Evolutionary conservation across 1,284 basidiomycete genomes (phyloP).

Genomic region (Violaceomyces palustris): DNA sequence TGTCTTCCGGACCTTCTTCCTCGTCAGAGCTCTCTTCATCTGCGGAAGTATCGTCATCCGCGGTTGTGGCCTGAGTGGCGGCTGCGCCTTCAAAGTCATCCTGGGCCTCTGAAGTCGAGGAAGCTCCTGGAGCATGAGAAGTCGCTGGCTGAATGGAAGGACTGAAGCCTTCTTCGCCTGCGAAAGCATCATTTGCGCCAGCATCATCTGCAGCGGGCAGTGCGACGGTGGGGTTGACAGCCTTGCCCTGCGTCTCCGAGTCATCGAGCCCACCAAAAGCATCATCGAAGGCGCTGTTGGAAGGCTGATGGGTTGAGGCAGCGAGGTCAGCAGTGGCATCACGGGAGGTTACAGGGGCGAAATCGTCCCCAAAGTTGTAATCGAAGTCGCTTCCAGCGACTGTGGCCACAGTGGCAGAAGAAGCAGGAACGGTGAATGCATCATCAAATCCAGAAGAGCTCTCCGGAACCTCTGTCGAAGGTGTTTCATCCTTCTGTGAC

Average conservation of each 20-base stretch:
- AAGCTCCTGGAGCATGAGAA: conserved; percentile 5
- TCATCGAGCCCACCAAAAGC: conserved; percentile 33
- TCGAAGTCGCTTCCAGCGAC: conserved; percentile 31
- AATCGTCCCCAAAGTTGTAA: conserved; percentile 50
- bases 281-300: conserved; percentile 60
- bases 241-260: conserved; percentile 3
- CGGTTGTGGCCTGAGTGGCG: conserved; percentile 1
- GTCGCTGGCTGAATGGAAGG: no score
- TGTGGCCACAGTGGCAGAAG: conserved; percentile 33
- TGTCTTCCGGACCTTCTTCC: conserved; percentile 40
- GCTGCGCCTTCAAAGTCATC: not conserved
- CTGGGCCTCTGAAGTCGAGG: not conserved
- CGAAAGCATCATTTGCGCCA: no score
- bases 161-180: no score
- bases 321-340: conserved; percentile 3
- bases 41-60: conserved; percentile 25
- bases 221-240: no score
- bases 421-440: conserved; percentile 60
- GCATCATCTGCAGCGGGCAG: no score
- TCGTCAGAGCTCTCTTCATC: conserved; percentile 39
- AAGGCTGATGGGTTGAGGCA: conserved; percentile 5
- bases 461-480: no score
- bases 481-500: no score
- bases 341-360: conserved; percentile 14
- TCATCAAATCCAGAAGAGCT: conserved; percentile 55